phyloP scores from a whole-genome alignment of 2,329 filamentous ascomycete genomes.

The Penicillium digitatum region DNA sequence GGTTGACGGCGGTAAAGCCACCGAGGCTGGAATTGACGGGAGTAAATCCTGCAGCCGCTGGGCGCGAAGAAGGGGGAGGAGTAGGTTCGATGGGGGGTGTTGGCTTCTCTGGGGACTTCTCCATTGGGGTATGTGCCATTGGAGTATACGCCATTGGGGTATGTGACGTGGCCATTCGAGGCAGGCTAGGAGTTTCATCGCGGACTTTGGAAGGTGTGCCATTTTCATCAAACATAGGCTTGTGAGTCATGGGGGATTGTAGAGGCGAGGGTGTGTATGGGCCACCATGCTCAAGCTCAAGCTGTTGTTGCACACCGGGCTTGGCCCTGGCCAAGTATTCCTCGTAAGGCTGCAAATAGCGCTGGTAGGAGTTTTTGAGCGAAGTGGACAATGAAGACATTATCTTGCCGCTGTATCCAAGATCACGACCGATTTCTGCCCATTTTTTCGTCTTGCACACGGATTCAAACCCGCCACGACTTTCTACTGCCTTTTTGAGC shows the following conservation, averaged over 20 bases:
- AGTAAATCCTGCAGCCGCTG: constrained; percentile 57
- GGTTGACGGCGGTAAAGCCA: constrained; percentile 60
- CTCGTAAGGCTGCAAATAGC: constrained; percentile 95
- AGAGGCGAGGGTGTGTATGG: constrained; percentile 77
- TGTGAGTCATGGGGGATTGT: constrained; percentile 66
- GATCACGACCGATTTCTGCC: constrained; percentile 94
- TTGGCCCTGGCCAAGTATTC: constrained; percentile 88
- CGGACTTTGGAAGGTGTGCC: constrained; percentile 48
- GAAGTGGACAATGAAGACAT: constrained; percentile 99
- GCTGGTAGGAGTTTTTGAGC: constrained; percentile 94
- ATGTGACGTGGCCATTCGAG: constrained; percentile 55
- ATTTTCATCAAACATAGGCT: constrained; percentile 35
- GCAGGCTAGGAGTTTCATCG: constrained; percentile 64
- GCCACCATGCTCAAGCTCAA: constrained; percentile 89
- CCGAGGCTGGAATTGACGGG: constrained; percentile 61
- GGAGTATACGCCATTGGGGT: constrained; percentile 40
- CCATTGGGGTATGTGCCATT: constrained; percentile 49
- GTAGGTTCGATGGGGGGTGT: constrained; percentile 38
- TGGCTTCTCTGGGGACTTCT: constrained; percentile 32
- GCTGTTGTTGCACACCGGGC: constrained; percentile 91
- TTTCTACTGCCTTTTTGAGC: constrained; percentile 93
- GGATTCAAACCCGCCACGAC: constrained; percentile 88
- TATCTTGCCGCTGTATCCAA: constrained; percentile 98
- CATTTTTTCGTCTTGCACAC: constrained; percentile 98
- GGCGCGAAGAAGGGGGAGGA: constrained; percentile 33